Evolutionary conservation across 2,329 filamentous ascomycete genomes (phyloP), one percentile per base, ranked within the genome.

Genomic region (Nothomitra cinnamomea): DNA sequence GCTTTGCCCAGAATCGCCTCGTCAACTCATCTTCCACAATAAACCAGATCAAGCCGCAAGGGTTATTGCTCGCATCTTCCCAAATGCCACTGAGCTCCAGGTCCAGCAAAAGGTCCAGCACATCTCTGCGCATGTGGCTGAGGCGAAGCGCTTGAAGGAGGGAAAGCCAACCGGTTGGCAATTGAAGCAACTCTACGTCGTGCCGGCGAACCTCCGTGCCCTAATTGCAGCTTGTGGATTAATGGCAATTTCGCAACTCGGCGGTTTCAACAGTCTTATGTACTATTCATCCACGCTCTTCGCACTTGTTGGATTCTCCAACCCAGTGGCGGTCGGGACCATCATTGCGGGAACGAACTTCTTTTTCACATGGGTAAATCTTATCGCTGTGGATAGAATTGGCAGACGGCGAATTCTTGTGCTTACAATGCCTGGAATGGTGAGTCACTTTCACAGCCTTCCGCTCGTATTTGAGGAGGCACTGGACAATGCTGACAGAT

Each of bases 221-320:
- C 61, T 74, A 13, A 60, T 73, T 40, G 63, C 66, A 42, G 72
- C 70, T 2, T 75, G 72, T 53, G 68, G 70, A n/a, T 59, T 75
- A n/a, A 75, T 75, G 71, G 72, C 70, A 17, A 70, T 75, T 42
- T 69, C 66, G 13, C 73, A 76, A 53, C 59, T 73, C n/a, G 64
- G 65, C 1, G 70, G 70, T 2, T 72, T 72, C 62, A 72, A 72
- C 57, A 65, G 63, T 3, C 61, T 72, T 4, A 70, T 70, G 67
- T 71, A 72, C 61, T 72, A 71, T 54, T 65, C 64, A 2, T 61
- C 67, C 0, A 71, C 67, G 0, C 61, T 72, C 1, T 72, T 72
- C 56, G 63, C 65, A 1, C 67, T 75, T 2, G 72, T 75, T 24
- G 72, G 72, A 1, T 75, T 76, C 60, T 61, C 64, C 17, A 72